A percentile compares a stretch with the other conserved stretches of the same genome.
Evolutionary conservation across 2,329 filamentous ascomycete species (phyloP).

Genomic region (Cytospora paraplurivora): DNA sequence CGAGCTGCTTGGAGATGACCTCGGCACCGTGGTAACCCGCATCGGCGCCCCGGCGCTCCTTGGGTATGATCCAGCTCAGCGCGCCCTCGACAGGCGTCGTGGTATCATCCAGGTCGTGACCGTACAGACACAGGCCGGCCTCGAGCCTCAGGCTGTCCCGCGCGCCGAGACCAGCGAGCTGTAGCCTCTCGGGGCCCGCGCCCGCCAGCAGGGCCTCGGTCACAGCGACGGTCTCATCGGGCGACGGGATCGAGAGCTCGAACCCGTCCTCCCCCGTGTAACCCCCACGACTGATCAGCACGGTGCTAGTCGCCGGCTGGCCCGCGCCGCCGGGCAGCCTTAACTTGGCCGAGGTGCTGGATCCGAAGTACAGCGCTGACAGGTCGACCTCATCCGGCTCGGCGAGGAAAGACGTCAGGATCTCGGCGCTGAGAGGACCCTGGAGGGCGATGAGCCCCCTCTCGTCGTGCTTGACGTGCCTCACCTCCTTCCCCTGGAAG

Average conservation of each 20-base stretch:
- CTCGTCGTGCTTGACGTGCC: slow-evolving; percentile 58
- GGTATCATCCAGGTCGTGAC: slow-evolving; percentile 90
- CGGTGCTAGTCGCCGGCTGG: slow-evolving; percentile 42
- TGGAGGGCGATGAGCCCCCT: slow-evolving; percentile 87
- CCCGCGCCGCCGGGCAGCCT: slow-evolving; percentile 53
- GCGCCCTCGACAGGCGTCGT: slow-evolving; percentile 61
- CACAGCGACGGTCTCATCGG: slow-evolving; percentile 62
- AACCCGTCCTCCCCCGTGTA: slow-evolving; percentile 99
- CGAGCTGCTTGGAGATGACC: slow-evolving; percentile 75
- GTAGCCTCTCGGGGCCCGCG: slow-evolving; percentile 63
- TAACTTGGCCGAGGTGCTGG: slow-evolving; percentile 67
- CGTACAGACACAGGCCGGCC: slow-evolving; percentile 99
- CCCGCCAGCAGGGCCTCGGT: slow-evolving; percentile 69
- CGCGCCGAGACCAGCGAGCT: slow-evolving; percentile 85
- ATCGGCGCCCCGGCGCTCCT: slow-evolving; percentile 64
- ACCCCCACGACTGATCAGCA: slow-evolving; percentile 83
- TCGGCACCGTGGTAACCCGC: slow-evolving; percentile 86
- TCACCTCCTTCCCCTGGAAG: slow-evolving; percentile 33
- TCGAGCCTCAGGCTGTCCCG: slow-evolving; percentile 91
- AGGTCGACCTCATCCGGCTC: slow-evolving; percentile 57
- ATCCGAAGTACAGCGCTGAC: slow-evolving; percentile 78
- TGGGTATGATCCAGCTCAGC: slow-evolving; percentile 79
- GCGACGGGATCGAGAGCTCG: slow-evolving; percentile 81
- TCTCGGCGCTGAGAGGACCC: slow-evolving; percentile 73
- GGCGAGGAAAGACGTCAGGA: slow-evolving; percentile 66